Evolutionary conservation across 805 yeast species (phyloP), one percentile per base, ranked within the genome.

Genomic region (Priceomyces castillae): DNA sequence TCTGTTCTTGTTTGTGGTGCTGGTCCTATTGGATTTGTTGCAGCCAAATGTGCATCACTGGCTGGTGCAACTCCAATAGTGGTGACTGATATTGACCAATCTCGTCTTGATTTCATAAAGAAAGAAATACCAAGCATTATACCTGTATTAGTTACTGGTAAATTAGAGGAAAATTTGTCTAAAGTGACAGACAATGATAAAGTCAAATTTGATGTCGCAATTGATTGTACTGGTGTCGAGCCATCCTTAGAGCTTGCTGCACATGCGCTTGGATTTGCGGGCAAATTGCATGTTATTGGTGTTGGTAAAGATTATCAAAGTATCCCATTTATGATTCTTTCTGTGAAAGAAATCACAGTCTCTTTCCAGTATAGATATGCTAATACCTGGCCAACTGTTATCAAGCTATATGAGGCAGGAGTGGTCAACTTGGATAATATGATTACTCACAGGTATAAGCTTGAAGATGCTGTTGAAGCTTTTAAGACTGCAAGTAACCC

Each of bases 131-230:
- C 82, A 11, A 64, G 65, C 26, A 68, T 77, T 40, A 58, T 65
- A 10, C 18, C 36, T 35, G 69, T 81, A 1, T 73, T 76, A 37
- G 62, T 64, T 46, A 69, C 74, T 25, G 67, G 67, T 46, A 58
- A 60, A 2, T 59, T 53, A 41, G 55, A 58, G 33, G 75, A 73
- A 35, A 75, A 70, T 45, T 77, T 76, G 12, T 31, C 48, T 19
- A 64, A 61, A 33, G 62, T 69, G 30, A 61, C 37, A 22, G 22
- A 26, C 16, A 22, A 30, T 15, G 40, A 22, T 5, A 30, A 23
- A 28, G 40, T 39, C 68, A 44, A 52, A 52, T 30, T 39, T 66
- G 31, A 71, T 57, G 67, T 67, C 7, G 51, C 62, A 3, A 53
- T 60, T 23, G 60, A 56, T 39, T 54, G 57, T 14, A 44, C 58